phyloP scores from a whole-genome alignment of 169 alveolate genomes.

The Theileria annulata region DNA sequence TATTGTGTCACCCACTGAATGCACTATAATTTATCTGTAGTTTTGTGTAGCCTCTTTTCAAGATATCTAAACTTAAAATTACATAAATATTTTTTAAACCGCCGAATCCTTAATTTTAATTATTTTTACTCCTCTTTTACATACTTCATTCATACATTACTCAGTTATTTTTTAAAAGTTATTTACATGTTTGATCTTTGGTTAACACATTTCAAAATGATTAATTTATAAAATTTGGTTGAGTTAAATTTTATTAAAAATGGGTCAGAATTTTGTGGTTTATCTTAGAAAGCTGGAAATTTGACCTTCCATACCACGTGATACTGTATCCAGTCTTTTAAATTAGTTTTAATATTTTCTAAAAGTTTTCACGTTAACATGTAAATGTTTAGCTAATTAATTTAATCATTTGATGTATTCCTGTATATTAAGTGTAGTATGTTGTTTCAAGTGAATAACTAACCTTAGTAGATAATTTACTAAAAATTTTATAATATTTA shows the following conservation, averaged over 20 bases:
- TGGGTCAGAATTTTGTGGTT: neutral
- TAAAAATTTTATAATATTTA: no score
- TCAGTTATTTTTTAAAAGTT: neutral
- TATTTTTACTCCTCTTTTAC: neutral
- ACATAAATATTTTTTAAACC: neutral
- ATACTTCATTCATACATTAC: neutral
- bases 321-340: neutral
- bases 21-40: neutral
- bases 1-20: neutral
- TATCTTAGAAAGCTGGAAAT: neutral
- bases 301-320: neutral
- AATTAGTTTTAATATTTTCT: no score
- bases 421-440: no score
- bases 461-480: neutral
- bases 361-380: no score
- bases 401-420: neutral
- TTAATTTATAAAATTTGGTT: neutral
- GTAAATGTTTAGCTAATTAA: neutral
- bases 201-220: neutral
- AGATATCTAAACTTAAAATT: neutral
- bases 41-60: neutral
- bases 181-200: neutral
- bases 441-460: neutral
- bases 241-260: no score
- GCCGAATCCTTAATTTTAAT: neutral